A percentile compares a stretch with the other conserved stretches of the same genome.
Conservation (phyloP, 108 stramenopile species). For the Fragilaria radians region DNA sequence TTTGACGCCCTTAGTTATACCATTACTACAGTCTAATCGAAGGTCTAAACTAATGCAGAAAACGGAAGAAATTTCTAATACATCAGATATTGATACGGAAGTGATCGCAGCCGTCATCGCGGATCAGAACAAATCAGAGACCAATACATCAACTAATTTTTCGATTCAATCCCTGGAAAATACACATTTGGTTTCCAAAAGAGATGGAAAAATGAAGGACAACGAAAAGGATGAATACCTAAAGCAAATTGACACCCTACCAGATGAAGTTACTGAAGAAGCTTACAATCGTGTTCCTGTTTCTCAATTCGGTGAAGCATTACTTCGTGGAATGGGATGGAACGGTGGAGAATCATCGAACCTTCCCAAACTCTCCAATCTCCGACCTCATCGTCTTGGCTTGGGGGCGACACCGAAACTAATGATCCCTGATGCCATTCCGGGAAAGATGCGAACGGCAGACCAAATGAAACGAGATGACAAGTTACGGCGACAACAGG, state of each 20-base stretch:
- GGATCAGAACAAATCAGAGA: no score
- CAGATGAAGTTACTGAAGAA: slow-evolving; percentile 32
- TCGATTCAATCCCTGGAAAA: not conserved
- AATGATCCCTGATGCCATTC: slow-evolving; percentile 17
- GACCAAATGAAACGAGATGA: slow-evolving; percentile 68
- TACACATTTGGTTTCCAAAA: not conserved
- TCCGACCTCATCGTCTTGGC: slow-evolving; percentile 75
- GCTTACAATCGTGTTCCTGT: slow-evolving; percentile 64
- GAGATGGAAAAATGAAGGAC: not conserved
- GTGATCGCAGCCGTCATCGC: not conserved
- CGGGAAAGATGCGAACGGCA: slow-evolving; percentile 17
- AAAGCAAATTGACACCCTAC: slow-evolving; percentile 1
- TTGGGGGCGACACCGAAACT: slow-evolving; percentile 75
- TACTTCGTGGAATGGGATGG: slow-evolving; percentile 92
- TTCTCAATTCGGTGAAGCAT: slow-evolving; percentile 80
- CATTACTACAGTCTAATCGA: not conserved
- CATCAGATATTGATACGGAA: not conserved
- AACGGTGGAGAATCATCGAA: slow-evolving; percentile 27
- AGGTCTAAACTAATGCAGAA: not conserved
- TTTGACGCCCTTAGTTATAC: not conserved
- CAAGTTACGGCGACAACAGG: slow-evolving; percentile 27
- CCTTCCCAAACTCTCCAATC: not conserved
- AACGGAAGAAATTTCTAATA: not conserved
- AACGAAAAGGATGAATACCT: not conserved
- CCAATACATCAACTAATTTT: no score